Percentiles rank a stretch among this genome's conserved stretches.
Conservation (phyloP, 495 filamentous ascomycete species). For the Hypoxylon perforatum region DNA sequence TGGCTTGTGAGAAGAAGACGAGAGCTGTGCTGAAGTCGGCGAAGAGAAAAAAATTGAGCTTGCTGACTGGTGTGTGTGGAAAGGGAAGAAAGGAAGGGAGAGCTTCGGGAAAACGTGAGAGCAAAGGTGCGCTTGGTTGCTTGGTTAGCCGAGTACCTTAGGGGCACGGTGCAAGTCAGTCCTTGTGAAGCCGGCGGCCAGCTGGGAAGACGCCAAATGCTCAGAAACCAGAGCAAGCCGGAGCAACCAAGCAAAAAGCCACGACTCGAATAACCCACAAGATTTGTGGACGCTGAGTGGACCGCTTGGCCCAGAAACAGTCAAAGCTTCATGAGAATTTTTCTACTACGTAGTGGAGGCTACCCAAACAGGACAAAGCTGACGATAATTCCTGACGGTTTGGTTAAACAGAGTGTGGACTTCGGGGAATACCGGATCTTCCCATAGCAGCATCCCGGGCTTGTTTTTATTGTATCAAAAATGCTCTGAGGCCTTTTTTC, state of each 20-base stretch:
- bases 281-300: constrained; percentile 23
- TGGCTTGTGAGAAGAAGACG: constrained; percentile 47
- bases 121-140: constrained; percentile 38
- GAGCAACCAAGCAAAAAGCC: constrained; percentile 6
- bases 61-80: constrained; percentile 53
- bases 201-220: not conserved
- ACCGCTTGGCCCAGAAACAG: constrained; percentile 20
- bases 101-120: constrained; percentile 45
- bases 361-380: constrained; percentile 50
- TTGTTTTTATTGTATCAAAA: constrained; percentile 25
- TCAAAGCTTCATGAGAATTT: constrained; percentile 33
- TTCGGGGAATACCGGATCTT: constrained; percentile 43
- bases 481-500: constrained; percentile 26
- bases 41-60: constrained; percentile 49
- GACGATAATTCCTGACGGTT: constrained; percentile 32
- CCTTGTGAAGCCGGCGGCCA: constrained; percentile 21
- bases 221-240: constrained; percentile 1
- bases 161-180: constrained; percentile 30
- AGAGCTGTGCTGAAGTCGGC: constrained; percentile 43
- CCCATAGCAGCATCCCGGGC: constrained; percentile 31
- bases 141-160: constrained; percentile 7
- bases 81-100: constrained; percentile 52
- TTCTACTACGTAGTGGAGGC: constrained; percentile 33
- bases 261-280: constrained; percentile 30
- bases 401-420: constrained; percentile 13